Percentiles rank a stretch among this genome's conserved stretches.
Conservation (phyloP, 768 basidiomycete species). For the Russula sp. region DNA sequence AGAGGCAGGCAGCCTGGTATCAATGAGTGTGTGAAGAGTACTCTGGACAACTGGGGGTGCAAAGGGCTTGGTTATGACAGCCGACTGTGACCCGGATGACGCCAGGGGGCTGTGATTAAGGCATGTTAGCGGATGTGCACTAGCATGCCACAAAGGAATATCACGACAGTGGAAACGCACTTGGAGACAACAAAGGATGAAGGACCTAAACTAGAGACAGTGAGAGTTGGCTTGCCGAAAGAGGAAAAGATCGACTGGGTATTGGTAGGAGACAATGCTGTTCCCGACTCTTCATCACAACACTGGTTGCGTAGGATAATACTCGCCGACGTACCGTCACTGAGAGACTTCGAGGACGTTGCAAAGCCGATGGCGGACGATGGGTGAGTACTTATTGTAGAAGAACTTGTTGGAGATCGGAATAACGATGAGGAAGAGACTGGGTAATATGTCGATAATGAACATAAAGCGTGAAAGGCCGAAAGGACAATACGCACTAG, state of each 20-base stretch:
- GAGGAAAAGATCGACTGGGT: not conserved
- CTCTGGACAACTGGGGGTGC: not conserved
- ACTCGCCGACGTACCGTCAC: not conserved
- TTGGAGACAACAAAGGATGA: not conserved
- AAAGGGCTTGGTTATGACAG: not conserved
- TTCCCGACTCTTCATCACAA: not conserved
- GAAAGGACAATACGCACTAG: constrained; percentile 1
- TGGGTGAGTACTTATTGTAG: not conserved
- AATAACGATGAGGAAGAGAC: not conserved
- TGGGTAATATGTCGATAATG: not conserved
- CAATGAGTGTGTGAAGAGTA: not conserved
- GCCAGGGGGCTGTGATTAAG: not conserved
- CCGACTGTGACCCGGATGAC: not conserved
- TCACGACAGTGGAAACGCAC: not conserved
- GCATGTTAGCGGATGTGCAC: not conserved
- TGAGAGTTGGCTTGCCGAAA: not conserved
- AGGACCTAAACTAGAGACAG: not conserved
- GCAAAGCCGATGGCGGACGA: not conserved
- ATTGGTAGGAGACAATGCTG: not conserved
- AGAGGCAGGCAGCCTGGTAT: not conserved
- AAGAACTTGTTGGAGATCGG: not conserved
- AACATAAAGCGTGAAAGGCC: not conserved
- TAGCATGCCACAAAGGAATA: too few relatives aligned
- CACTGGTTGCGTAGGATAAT: not conserved
- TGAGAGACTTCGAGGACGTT: not conserved